phyloP scores from a whole-genome alignment of 768 basidiomycete species.

The Boletus edulis region DNA sequence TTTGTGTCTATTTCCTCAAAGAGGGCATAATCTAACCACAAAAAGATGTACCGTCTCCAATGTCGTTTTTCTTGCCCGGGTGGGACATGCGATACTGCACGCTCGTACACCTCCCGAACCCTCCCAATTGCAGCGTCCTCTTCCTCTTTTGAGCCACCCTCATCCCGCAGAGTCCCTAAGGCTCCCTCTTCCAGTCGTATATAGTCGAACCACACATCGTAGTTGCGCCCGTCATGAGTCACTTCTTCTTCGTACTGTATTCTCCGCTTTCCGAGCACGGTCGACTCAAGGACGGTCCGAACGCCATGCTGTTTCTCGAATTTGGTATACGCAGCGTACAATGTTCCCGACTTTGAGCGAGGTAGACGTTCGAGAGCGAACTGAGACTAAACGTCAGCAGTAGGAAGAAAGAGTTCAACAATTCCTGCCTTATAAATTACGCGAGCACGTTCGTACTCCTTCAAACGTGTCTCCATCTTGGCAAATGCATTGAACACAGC shows the following conservation, averaged over 20 bases:
- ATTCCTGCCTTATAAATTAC: slow-evolving; percentile 92
- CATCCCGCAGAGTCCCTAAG: slow-evolving; percentile 67
- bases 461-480: slow-evolving; percentile 94
- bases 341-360: slow-evolving; percentile 80
- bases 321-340: slow-evolving; percentile 93
- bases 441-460: slow-evolving; percentile 95
- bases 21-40: slow-evolving; percentile 94
- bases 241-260: slow-evolving; percentile 99
- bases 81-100: slow-evolving; percentile 93
- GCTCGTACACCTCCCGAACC: slow-evolving; percentile 92
- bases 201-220: slow-evolving; percentile 99
- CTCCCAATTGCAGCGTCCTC: slow-evolving; percentile 57
- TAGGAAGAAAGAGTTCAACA: not conserved
- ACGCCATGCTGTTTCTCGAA: slow-evolving; percentile 99
- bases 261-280: slow-evolving; percentile 94
- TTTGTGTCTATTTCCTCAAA: slow-evolving; percentile 97
- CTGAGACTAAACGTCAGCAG: slow-evolving; percentile 37
- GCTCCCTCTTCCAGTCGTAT: slow-evolving; percentile 91
- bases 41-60: slow-evolving; percentile 86
- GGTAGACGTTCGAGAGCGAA: slow-evolving; percentile 94
- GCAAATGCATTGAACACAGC: slow-evolving; percentile 92
- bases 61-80: slow-evolving; percentile 91
- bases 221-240: slow-evolving; percentile 86
- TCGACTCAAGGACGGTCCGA: slow-evolving; percentile 82
- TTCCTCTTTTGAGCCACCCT: slow-evolving; percentile 72